Evolutionary conservation across 2,329 filamentous ascomycete species (phyloP).

Genomic region (Phialemonium atrogriseum): DNA sequence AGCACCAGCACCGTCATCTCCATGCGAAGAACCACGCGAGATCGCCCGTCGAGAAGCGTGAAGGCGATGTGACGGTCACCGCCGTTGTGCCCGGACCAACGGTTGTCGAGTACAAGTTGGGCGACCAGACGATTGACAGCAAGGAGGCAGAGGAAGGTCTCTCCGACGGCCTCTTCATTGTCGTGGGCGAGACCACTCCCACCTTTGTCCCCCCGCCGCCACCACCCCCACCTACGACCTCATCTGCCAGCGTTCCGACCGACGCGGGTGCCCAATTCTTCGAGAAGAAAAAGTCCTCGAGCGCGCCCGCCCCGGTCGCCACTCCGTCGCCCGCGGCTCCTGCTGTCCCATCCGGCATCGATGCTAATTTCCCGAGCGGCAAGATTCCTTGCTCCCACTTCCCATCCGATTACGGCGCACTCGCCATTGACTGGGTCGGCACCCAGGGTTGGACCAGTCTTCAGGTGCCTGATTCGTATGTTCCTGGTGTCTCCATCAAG

Average conservation of each 20-base stretch:
- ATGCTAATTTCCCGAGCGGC: conserved; percentile 67
- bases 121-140: conserved; percentile 52
- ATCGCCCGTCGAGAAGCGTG: conserved; percentile 39
- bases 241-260: conserved; percentile 25
- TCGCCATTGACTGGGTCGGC: conserved; percentile 59
- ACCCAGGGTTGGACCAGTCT: conserved; percentile 74
- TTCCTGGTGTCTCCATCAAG: conserved; percentile 45
- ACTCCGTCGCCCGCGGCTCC: conserved; percentile 19
- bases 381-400: conserved; percentile 63
- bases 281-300: conserved; percentile 32
- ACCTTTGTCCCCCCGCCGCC: conserved; percentile 38
- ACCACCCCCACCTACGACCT: conserved; percentile 19
- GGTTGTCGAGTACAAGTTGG: conserved; percentile 61
- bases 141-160: conserved; percentile 65
- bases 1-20: conserved; percentile 50
- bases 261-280: conserved; percentile 40
- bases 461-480: conserved; percentile 52
- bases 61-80: conserved; percentile 31
- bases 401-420: conserved; percentile 72
- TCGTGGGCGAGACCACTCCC: conserved; percentile 51
- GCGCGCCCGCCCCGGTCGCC: conserved; percentile 12
- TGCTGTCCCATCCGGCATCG: conserved; percentile 39
- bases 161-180: conserved; percentile 58
- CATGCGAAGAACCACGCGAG: conserved; percentile 47
- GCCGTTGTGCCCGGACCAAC: conserved; percentile 42